Percentiles rank a stretch among this genome's conserved stretches.
These are phyloP conservation scores for Nyssa sinensis DNA, from an alignment of 148 eudicot genomes.

Conservation along the genomic window DNA sequence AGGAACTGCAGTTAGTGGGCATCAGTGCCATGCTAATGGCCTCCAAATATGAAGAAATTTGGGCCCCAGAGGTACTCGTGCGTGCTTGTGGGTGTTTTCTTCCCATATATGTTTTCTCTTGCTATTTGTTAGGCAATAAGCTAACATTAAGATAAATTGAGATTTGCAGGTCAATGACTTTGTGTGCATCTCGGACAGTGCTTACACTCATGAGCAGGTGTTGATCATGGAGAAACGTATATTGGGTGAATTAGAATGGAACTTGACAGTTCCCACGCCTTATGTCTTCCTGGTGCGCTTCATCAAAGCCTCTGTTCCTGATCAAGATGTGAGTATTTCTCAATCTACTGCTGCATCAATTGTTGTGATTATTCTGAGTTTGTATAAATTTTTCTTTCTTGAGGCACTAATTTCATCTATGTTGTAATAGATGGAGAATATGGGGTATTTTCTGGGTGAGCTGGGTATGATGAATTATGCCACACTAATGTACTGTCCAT, in stretches of 20 bases:
- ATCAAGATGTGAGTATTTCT: slow-evolving; percentile 33
- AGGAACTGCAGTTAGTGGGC: slow-evolving; percentile 52
- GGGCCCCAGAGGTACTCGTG: slow-evolving; percentile 74
- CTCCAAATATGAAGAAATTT: slow-evolving; percentile 90
- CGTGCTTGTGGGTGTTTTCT: neutral
- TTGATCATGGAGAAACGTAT: slow-evolving; percentile 63
- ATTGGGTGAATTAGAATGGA: slow-evolving; percentile 58
- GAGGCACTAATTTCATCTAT: neutral
- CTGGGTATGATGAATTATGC: slow-evolving; percentile 68
- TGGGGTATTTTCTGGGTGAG: slow-evolving; percentile 76
- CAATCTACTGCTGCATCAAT: neutral
- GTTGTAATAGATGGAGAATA: slow-evolving; percentile 49
- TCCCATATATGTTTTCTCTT: no score
- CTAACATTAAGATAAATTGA: neutral
- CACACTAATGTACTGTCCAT: slow-evolving; percentile 43
- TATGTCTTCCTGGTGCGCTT: slow-evolving; percentile 67
- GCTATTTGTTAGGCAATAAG: no score
- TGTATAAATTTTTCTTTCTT: neutral
- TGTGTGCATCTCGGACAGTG: slow-evolving; percentile 51
- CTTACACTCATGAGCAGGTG: slow-evolving; percentile 56
- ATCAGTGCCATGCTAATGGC: slow-evolving; percentile 50
- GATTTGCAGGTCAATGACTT: slow-evolving; percentile 55
- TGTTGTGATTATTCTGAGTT: neutral
- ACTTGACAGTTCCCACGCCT: slow-evolving; percentile 59
- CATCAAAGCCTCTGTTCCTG: slow-evolving; percentile 66